Evolutionary conservation across 2,329 filamentous ascomycete species (phyloP), one percentile per base, ranked within the genome.

Genomic region (Pseudogymnoascus sp.): DNA sequence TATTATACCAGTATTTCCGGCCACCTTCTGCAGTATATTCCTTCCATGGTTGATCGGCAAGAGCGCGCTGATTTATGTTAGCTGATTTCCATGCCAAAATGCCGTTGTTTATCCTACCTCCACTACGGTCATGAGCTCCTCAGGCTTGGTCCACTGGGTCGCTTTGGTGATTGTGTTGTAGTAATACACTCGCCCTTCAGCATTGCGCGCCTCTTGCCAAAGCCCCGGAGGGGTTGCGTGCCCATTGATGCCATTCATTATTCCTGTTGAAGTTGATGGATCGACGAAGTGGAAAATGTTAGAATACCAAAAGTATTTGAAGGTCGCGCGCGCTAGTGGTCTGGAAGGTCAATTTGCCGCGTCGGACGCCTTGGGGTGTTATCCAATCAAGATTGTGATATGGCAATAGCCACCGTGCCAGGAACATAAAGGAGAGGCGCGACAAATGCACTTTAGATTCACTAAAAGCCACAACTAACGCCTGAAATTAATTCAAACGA

Each of bases 1-100:
- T 89, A 74, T 99, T 94, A 74, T 92, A 93, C 89, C 92, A 99
- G 76, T 99, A 99, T 72, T 93, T 90, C 69, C 87, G 86, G 54
- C 93, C 94, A 66, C 90, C 89, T 64, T 92, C 86, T 21, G 90
- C 87, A 26, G 88, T 91, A 71, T 96, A 94, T 74, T 96, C 91
- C 71, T 93, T 94, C 92, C 92, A 99, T 66, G 90, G 89, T 68
- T 94, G 89, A 68, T 87, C 87, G 59, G 88, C 82, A 57, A 95
- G 81, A 61, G 90, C 90, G 71, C 88, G 88, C 90, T 92, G 33
- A 29, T 36, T 59, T 62, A 47, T 10, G 44, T 58, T 47, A 61
- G 44, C 58, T 13, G 9, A 37, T 50, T 17, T 15, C 21, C 47
- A 41, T 35, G 24, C 5, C 39, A 67, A 75, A 66, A 57, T 44